Base-by-base conservation (phyloP, 257 asterid genomes). In the Solanum paucissectum region DNA sequence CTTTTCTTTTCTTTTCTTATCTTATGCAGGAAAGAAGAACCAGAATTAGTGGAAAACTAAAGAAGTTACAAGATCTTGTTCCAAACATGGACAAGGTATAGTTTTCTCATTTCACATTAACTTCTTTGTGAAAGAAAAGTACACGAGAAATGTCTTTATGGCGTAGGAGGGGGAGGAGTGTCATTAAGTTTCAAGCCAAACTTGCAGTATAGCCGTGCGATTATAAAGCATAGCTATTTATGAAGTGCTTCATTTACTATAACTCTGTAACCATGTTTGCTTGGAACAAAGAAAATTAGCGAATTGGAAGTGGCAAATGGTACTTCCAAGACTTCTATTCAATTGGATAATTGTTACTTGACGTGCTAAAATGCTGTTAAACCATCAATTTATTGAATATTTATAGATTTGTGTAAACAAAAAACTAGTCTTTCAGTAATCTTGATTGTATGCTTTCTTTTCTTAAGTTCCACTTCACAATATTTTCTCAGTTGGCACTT, bases 11-110 rank as follows among this genome's bases (percentile, higher is more conserved):
- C 38, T 79, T 27, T 3, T 76, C 60, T 42, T 25, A 40, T 18
- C 25, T 29, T 44, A 13, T 84, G 83, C 85, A 96, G 99, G 99
- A 95, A 88, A 93, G 99, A 86, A 94, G 99, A 88, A 96, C 98
- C 2, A 92, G 98, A 89, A 96, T 96, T 84, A 96, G 98, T n/a
- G 98, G 96, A 40, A 95, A 94, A 88, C 87, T 96, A 86, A 96
- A 93, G 90, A 96, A 96, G 88, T 87, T 96, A 86, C 99, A 96
- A 85, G 98, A 95, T 83, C 98, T 95, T 91, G 99, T 96, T 86
- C 99, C 99, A 12, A 96, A 96, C 92, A 96, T 96, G 99, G 99
- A 96, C 89, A 96, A 96, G 98, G 99, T 95, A 89, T 10, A 38
- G 79, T 36, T 37, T 37, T 13, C 55, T 37, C 29, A 20, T 73